Conservation (phyloP, 202 grass and related monocot species). For the Dendrocalamus latiflorus region DNA sequence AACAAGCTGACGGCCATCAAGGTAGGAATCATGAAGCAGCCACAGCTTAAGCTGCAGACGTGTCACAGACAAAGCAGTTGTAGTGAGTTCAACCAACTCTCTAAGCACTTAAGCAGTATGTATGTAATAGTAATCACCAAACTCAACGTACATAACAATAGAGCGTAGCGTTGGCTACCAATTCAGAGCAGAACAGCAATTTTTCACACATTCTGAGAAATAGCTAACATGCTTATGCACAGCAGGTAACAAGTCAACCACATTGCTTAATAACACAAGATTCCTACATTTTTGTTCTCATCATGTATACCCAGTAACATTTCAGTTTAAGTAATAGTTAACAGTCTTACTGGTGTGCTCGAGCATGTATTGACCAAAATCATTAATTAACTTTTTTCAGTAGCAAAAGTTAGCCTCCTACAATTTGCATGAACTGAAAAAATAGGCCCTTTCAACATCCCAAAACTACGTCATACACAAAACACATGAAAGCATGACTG, state of each 20-base stretch:
- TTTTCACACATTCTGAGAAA: neutral
- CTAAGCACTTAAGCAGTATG: constrained; percentile 10
- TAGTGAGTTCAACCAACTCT: constrained; percentile 38
- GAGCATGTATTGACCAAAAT: neutral
- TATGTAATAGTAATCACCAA: neutral
- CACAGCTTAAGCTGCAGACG: constrained; percentile 65
- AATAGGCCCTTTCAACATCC: neutral
- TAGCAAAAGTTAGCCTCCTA: neutral
- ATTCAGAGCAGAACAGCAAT: constrained; percentile 2
- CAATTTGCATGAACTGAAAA: neutral
- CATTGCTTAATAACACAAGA: neutral
- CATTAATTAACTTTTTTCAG: neutral
- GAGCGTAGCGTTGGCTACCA: neutral
- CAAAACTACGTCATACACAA: neutral
- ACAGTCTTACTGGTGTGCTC: neutral
- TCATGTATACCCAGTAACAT: neutral
- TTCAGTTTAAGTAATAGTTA: neutral
- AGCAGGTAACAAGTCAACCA: neutral
- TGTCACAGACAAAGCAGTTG: constrained; percentile 46
- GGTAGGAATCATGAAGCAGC: constrained; percentile 55
- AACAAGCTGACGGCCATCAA: constrained; percentile 48
- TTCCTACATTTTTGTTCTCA: neutral
- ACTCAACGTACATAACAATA: constrained; percentile 4
- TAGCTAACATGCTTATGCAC: neutral
- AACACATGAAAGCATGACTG: neutral